Conservation (phyloP, 1,139 yeast genomes). For the Candida tetrigidarum region DNA sequence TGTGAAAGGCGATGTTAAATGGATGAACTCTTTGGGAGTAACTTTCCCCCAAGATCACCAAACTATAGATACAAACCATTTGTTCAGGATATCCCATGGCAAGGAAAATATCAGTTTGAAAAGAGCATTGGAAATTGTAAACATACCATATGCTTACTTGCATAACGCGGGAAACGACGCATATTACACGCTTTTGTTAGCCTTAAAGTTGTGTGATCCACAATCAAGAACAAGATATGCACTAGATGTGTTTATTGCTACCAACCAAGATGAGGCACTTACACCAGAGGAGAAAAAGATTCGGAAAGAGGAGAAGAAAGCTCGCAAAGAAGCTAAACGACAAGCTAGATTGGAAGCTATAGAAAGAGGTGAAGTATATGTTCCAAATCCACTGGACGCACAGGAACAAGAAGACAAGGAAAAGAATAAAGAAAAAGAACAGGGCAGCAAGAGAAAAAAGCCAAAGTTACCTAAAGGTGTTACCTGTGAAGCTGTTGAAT, state of each 20-base stretch:
- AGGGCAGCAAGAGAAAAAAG: background rate
- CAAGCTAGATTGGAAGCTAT: conserved; percentile 4
- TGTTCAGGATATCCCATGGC: conserved; percentile 37
- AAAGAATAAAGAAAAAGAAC: background rate
- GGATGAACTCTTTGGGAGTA: conserved; percentile 55
- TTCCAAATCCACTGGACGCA: background rate
- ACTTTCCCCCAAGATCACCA: conserved; percentile 39
- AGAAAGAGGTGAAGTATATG: conserved; percentile 3
- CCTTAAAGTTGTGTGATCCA: conserved; percentile 66
- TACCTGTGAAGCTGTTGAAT: conserved; percentile 7
- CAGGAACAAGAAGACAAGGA: background rate
- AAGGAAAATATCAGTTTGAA: conserved; percentile 51
- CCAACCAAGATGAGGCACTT: conserved; percentile 1
- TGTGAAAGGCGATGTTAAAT: conserved; percentile 61
- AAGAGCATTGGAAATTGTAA: conserved; percentile 51
- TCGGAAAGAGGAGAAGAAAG: conserved; percentile 9
- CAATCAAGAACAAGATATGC: conserved; percentile 42
- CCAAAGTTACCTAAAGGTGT: background rate
- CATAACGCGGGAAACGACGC: conserved; percentile 91
- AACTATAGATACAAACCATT: conserved; percentile 54
- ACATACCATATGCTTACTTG: conserved; percentile 65
- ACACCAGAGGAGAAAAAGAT: conserved; percentile 14
- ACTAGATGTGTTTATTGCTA: conserved; percentile 24
- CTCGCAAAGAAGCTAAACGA: conserved; percentile 3
- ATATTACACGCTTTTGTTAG: conserved; percentile 64